Evolutionary conservation across 345 rosid species (phyloP).

Genomic region (Acer negundo): DNA sequence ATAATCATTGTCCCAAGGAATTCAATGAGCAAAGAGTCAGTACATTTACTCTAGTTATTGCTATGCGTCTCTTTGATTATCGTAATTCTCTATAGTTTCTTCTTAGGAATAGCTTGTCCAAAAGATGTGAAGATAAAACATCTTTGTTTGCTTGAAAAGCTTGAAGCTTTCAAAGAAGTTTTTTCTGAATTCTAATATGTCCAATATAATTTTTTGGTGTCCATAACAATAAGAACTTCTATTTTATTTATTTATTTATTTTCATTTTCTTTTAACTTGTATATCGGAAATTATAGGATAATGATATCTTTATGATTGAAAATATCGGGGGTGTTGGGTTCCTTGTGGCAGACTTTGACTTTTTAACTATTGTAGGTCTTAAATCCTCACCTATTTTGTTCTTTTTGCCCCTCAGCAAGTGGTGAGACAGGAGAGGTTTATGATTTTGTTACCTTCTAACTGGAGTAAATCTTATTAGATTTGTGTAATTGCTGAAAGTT

Average conservation of each 20-base stretch:
- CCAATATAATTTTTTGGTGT: not conserved
- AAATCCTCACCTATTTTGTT: slow-evolving; percentile 2
- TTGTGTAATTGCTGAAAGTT: slow-evolving; percentile 10
- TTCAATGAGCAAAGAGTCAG: slow-evolving; percentile 90
- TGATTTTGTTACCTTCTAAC: slow-evolving; percentile 1
- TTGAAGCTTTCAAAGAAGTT: not conserved
- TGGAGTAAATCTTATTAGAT: slow-evolving; percentile 1
- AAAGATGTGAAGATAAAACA: not conserved
- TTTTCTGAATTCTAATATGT: not conserved
- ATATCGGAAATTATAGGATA: not conserved
- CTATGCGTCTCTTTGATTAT: slow-evolving; percentile 7
- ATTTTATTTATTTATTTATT: not conserved
- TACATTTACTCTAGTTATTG: slow-evolving; percentile 24
- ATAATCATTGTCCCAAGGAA: slow-evolving; percentile 85
- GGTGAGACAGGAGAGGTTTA: not conserved
- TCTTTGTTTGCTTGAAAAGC: not conserved
- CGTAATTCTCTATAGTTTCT: slow-evolving; percentile 5
- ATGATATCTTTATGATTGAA: not conserved
- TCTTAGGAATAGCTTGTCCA: not conserved
- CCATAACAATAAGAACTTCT: not conserved
- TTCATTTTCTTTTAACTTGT: not conserved
- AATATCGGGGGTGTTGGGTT: not conserved
- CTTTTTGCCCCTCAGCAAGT: not conserved
- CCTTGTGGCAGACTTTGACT: not conserved
- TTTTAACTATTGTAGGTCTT: not conserved